A percentile compares a stretch with the other conserved stretches of the same genome.
These are phyloP conservation scores for Capsicum pubescens DNA, from an alignment of 257 asterid species.

Conservation along the genomic window DNA sequence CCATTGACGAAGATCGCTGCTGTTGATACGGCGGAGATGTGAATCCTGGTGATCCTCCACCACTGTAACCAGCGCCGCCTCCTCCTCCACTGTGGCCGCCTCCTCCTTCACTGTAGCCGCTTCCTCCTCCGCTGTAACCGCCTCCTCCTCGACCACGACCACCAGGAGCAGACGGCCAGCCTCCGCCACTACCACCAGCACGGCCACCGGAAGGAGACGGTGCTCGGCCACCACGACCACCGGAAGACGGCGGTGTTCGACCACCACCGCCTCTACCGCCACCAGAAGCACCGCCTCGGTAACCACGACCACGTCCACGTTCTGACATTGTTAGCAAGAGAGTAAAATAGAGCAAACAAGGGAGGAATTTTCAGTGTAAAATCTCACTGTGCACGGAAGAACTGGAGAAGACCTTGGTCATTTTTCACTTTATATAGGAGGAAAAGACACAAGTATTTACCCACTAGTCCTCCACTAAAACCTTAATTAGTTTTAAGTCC, in stretches of 20 bases:
- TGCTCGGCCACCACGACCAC: constrained; percentile 33
- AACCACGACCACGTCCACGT: constrained; percentile 34
- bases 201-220: not conserved
- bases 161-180: constrained; percentile 25
- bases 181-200: not conserved
- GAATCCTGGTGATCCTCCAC: not conserved
- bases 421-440: not conserved
- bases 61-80: too few species aligned
- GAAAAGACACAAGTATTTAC: not conserved
- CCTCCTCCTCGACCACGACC: constrained; percentile 2
- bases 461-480: not conserved
- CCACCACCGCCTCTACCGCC: constrained; percentile 29
- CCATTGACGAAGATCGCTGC: not conserved
- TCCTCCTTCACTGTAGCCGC: too few species aligned
- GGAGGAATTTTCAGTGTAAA: not conserved
- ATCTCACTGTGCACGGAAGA: not conserved
- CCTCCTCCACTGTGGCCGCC: too few species aligned
- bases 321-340: constrained; percentile 34
- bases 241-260: not conserved
- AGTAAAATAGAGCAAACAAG: not conserved
- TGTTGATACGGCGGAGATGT: not conserved
- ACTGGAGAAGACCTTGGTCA: not conserved
- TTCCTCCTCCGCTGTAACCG: too few species aligned
- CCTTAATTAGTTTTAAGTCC: not conserved
- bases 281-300: constrained; percentile 7